Base-by-base conservation (phyloP, 2,329 filamentous ascomycete genomes). In the Karstenula rhodostoma region DNA sequence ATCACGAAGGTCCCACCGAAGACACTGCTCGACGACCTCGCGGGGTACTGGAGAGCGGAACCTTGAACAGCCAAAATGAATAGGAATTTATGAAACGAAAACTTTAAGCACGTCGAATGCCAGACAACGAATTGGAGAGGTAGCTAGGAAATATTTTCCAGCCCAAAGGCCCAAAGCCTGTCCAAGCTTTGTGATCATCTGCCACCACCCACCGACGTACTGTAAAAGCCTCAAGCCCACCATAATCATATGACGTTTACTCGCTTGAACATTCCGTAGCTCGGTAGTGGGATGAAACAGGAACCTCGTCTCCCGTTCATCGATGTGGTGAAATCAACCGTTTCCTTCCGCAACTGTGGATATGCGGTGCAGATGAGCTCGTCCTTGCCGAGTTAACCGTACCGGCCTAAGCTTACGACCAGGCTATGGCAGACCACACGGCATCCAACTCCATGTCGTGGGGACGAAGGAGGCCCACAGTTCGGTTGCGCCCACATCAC, bases 1-100 rank as follows among this genome's bases (percentile, higher is more conserved):
- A 58, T 73, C 2, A 70, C 65, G 17, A 74, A 70, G 25, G 75
- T 73, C 37, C 73, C 73, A 42, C 70, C 71, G 0, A 74, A 72
- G 43, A 67, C 67, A 23, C 49, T 76, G 27, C 53, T 75, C 19
- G 62, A 67, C 19, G 72, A 76, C 56, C 66, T 75, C 2, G 59
- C 65, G n/a, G 71, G 60, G 25, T 70, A 70, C 55, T 75, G 73
- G 73, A 63, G 66, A 55, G 62, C 67, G 19, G 67, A 65, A 53
- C 60, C 64, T 59, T 71, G 56, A 69, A 37, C 22, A 25, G 27
- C 8, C 29, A 10, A 12, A 59, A 44, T 50, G 15, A 40, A 46
- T n/a, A 42, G 23, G 17, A n/a, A 35, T 33, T 2, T 37, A 29
- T 23, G 13, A 46, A 32, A 46, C 29, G 42, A n/a, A 25, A 56